Base-by-base conservation (phyloP, 257 asterid species). In the Nicotiana noctiflora region DNA sequence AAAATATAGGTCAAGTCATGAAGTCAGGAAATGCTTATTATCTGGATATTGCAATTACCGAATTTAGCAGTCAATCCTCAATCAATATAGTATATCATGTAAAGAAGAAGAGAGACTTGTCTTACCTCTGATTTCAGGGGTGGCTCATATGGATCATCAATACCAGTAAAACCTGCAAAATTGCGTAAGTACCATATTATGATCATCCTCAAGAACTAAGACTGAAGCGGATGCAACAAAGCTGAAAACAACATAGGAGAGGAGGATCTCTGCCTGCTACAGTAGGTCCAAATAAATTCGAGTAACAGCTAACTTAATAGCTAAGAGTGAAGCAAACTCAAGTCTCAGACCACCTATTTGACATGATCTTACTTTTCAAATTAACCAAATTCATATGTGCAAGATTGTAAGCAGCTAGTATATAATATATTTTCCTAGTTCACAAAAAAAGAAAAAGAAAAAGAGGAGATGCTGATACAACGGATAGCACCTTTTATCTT, bases 111-210 rank as follows among this genome's bases (percentile, higher is more conserved):
- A 17, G 61, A 46, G 19, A 25, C 40, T 46, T 23, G 40, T 72
- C 60, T 49, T 89, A 92, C 99, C 98, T 96, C 99, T 27, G 94
- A 82, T 86, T 90, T 90, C 81, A 90, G 63, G 29, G 99, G 99
- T 44, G 93, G 88, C 86, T 96, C 99, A 68, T 96, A 96, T 72
- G 98, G 99, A 88, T 96, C 99, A 81, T 96, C 98, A 81, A 96
- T 85, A 67, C 98, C 99, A 3, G 99, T 96, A 89, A 96, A 96
- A 81, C 97, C 99, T 96, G 92, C 64, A 80, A 81, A 8, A 84
- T 23, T 46, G 60, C 40, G 8, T 13, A 23, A 72, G 17, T 72
- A 13, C 23, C 59, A 72, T 9, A 23, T 46, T 72, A 46, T 46
- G 49, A 72, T 72, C 37, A 46, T 19, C 34, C 49, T 72, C 37